These are phyloP conservation scores for Chenopodium formosanum DNA, from an alignment of 148 eudicot species.

Conservation along the genomic window DNA sequence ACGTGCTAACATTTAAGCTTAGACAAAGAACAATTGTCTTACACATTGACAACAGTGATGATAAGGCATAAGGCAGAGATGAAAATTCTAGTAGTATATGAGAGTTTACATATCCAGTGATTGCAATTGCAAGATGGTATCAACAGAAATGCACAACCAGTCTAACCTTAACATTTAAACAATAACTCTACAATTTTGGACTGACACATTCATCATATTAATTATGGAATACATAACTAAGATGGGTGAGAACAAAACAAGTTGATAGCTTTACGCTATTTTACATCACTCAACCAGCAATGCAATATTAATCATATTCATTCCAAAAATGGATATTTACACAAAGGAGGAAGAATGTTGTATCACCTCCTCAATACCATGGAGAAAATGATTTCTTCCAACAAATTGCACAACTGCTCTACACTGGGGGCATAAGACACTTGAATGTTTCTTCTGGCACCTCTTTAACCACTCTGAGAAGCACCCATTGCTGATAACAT, in stretches of 20 bases:
- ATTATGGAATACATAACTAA: background rate
- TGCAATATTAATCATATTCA: background rate
- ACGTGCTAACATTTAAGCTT: background rate
- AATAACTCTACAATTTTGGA: background rate
- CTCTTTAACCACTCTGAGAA: constrained; percentile 97
- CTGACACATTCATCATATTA: background rate
- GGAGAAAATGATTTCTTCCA: constrained; percentile 86
- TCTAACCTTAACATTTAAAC: background rate
- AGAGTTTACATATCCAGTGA: background rate
- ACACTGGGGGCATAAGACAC: constrained; percentile 89
- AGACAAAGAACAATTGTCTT: background rate
- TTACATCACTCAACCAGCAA: background rate
- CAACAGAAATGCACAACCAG: background rate
- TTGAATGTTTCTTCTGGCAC: constrained; percentile 66
- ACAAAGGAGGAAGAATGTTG: background rate
- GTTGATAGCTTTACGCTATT: background rate
- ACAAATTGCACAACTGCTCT: constrained; percentile 87
- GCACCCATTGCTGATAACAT: constrained; percentile 79
- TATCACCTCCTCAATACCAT: constrained; percentile 75
- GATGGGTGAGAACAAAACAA: background rate
- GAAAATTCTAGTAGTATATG: background rate
- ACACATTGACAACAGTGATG: background rate
- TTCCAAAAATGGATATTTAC: background rate
- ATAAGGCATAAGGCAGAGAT: background rate
- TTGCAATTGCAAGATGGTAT: background rate